Conservation (phyloP, 1,139 yeast genomes). For the Candida albicans region DNA sequence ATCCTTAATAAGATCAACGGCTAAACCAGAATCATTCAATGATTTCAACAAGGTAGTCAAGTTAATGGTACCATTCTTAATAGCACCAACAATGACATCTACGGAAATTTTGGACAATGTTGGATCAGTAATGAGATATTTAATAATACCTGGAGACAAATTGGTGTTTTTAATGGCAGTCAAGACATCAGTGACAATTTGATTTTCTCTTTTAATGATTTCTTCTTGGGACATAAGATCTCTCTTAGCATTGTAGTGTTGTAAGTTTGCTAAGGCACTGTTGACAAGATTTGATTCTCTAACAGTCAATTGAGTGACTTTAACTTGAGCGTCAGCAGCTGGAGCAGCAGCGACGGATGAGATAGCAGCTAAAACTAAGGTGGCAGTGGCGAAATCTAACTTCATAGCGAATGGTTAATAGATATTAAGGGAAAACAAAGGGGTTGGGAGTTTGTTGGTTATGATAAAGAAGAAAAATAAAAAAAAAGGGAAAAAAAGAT, state of each 20-base stretch:
- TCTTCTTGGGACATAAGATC: constrained; percentile 24
- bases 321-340: constrained; percentile 17
- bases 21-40: constrained; percentile 47
- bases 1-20: constrained; percentile 37
- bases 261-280: constrained; percentile 30
- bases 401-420: constrained; percentile 24
- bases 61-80: constrained; percentile 37
- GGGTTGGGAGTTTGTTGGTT: background rate
- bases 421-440: no score
- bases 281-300: constrained; percentile 34
- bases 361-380: constrained; percentile 35
- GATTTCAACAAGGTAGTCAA: constrained; percentile 41
- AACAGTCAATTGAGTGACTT: constrained; percentile 22
- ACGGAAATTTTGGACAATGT: constrained; percentile 32
- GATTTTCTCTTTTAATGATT: constrained; percentile 38
- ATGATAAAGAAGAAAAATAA: background rate
- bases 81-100: constrained; percentile 28
- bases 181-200: constrained; percentile 46
- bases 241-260: constrained; percentile 33
- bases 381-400: constrained; percentile 28
- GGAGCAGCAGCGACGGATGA: constrained; percentile 40
- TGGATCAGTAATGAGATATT: constrained; percentile 34
- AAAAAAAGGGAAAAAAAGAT: background rate
- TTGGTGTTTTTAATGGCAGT: constrained; percentile 39
- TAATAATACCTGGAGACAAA: constrained; percentile 39